Percentiles rank a stretch among this genome's conserved stretches.
phyloP scores from a whole-genome alignment of 139 green algal species.

The Nannochloris sp. region DNA sequence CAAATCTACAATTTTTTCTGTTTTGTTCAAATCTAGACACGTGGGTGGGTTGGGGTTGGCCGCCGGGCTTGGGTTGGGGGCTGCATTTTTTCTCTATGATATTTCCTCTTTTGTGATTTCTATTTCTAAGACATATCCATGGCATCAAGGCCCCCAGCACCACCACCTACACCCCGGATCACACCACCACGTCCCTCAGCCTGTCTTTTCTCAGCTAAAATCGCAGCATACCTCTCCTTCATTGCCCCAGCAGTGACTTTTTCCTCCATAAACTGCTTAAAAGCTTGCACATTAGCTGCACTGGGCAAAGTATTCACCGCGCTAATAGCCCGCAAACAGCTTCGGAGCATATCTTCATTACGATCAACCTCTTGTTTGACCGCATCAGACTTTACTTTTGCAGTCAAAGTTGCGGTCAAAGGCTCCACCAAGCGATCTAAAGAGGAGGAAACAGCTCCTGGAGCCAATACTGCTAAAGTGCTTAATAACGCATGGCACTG shows the following conservation, averaged over 20 bases:
- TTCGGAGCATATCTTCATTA: constrained; percentile 92
- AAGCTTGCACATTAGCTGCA: constrained; percentile 25
- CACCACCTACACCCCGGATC: background rate
- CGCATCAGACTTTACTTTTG: constrained; percentile 77
- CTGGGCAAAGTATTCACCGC: constrained; percentile 59
- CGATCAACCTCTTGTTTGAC: constrained; percentile 98
- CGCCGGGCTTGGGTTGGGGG: too few species aligned
- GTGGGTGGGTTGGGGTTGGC: too few species aligned
- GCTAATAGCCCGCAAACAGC: constrained; percentile 74
- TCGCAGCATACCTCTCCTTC: constrained; percentile 35
- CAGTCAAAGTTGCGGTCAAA: constrained; percentile 84
- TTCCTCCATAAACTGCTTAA: constrained; percentile 57
- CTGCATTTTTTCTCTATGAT: too few species aligned
- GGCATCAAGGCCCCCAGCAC: background rate
- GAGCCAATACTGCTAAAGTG: constrained; percentile 60
- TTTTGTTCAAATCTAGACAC: too few species aligned
- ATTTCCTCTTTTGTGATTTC: background rate
- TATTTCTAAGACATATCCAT: background rate
- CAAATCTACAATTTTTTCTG: too few species aligned
- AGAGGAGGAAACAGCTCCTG: constrained; percentile 30
- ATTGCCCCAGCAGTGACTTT: constrained; percentile 27
- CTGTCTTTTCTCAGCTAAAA: constrained; percentile 41
- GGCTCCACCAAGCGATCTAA: constrained; percentile 71
- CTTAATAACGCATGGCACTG: constrained; percentile 69
- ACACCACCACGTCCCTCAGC: constrained; percentile 22